Base-by-base conservation (phyloP, 2,329 filamentous ascomycete genomes). In the Hypoxylon sp. region DNA sequence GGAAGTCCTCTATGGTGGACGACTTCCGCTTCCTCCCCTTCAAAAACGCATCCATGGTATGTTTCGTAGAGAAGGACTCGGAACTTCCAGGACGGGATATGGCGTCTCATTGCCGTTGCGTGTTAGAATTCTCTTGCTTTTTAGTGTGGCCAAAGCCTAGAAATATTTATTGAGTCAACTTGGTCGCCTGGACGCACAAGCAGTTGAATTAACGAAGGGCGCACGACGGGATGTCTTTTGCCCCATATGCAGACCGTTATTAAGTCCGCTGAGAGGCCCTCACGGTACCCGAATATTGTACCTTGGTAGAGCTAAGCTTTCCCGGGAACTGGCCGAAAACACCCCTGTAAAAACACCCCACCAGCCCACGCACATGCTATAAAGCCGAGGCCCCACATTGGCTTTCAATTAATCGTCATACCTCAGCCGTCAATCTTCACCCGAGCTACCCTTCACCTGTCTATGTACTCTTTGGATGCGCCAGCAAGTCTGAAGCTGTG, bases 41-140 rank as follows among this genome's bases (percentile, higher is more conserved):
- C 60, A 90, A 77, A 74, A 89, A 90, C 29, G 84, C 79, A 71
- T 90, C 85, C 88, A 91, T 90, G 53, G 46, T 77, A 64, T 35
- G 53, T 7, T 17, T 57, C 46, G 56, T 59, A 52, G 17, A 55
- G 11, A 24, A 58, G 35, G 55, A 55, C 37, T n/a, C 19, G 44
- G 19, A 37, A 48, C 35, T 51, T 29, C 39, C 51, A 59, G 52
- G 17, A 39, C 55, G 53, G 53, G 39, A 35, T 44, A 42, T 11
- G 29, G 8, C 15, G 35, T 37, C 17, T 65, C 65, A 60, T 65
- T 17, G 44, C 35, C 27, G 17, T 19, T 37, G n/a, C 58, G 31
- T 42, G 10, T 60, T 46, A 11, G 24, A 31, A n/a, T 17, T 65
- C 13, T 42, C 27, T 4, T 59, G 17, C 1, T 37, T 44, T 29